Base-by-base conservation (phyloP, 2,329 filamentous ascomycete species). In the Fusarium marasasianum region DNA sequence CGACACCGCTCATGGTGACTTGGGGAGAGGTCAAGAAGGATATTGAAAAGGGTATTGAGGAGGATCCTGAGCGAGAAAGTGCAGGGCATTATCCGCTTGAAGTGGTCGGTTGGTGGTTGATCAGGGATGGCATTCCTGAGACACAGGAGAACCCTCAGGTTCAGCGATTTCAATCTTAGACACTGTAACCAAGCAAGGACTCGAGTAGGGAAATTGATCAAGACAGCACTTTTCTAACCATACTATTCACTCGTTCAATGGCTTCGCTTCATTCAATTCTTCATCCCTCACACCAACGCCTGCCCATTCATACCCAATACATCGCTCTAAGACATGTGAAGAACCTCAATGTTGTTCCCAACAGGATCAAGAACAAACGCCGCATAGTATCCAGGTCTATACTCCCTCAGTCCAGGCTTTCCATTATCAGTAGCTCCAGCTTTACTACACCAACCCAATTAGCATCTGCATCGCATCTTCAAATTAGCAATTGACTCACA, bases 321-420 rank as follows among this genome's bases (percentile, higher is more conserved):
- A 24, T 8, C 41, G 50, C 26, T 44, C 11, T 35, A 66, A 41
- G 69, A 61, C 54, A 78, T 22, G 48, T 79, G 74, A 33, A 87
- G 81, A 58, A 82, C 83, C 79, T 89, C 87, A 50, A 88, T 83
- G 71, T 89, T 89, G 73, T 89, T 89, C 1, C 87, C 87, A 8
- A 82, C 78, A 3, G 86, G 86, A 73, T 89, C 87, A 45, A 83
- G 76, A 11, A 88, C 81, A 79, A 86, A 89, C 2, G 87, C 86
- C 4, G 77, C 87, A 59, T 88, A 89, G 76, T 89, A 89, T 11
- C 81, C 80, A 20, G 82, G 75, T 50, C 82, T 81, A 74, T 87
- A 88, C 20, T 86, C 77, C 8, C 81, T 66, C 47, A 86, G 79
- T 0, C 87, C 87, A 0, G 87, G 87, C 22, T 81, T 77, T 8